Conservation (phyloP, 2,329 filamentous ascomycete species). For the Daldinia sp. region DNA sequence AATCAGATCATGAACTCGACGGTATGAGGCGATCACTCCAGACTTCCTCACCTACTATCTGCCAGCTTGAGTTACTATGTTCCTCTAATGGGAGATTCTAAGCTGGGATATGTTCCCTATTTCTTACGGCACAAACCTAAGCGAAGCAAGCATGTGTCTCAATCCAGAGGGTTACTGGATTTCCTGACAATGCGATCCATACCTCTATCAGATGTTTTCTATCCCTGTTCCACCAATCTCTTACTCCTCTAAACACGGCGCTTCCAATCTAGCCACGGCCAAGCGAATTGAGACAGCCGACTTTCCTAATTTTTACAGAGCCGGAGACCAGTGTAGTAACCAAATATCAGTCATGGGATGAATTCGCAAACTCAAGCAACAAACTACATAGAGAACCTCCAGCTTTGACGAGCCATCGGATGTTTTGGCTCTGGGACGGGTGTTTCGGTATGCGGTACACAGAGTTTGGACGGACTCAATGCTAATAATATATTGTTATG, state of each 20-base stretch:
- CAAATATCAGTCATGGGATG: neutral
- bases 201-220: slow-evolving; percentile 3
- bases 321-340: neutral
- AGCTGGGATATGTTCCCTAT: neutral
- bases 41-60: slow-evolving; percentile 7
- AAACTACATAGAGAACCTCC: neutral
- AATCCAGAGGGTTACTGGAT: neutral
- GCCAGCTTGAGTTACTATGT: slow-evolving; percentile 5
- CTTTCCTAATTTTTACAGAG: slow-evolving; percentile 10
- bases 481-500: neutral
- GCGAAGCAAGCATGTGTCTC: neutral
- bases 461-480: neutral
- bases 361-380: neutral
- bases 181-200: neutral
- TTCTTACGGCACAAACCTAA: slow-evolving; percentile 6
- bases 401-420: neutral
- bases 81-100: slow-evolving; percentile 7
- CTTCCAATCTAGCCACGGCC: neutral
- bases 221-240: slow-evolving; percentile 21
- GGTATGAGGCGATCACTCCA: slow-evolving; percentile 8
- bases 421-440: slow-evolving; percentile 8
- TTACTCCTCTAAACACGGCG: neutral
- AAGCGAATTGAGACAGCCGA: neutral
- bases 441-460: neutral
- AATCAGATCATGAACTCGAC: neutral